These are phyloP conservation scores for Kregervanrija pseudodelftensis DNA, from an alignment of 805 yeast genomes.

Conservation along the genomic window DNA sequence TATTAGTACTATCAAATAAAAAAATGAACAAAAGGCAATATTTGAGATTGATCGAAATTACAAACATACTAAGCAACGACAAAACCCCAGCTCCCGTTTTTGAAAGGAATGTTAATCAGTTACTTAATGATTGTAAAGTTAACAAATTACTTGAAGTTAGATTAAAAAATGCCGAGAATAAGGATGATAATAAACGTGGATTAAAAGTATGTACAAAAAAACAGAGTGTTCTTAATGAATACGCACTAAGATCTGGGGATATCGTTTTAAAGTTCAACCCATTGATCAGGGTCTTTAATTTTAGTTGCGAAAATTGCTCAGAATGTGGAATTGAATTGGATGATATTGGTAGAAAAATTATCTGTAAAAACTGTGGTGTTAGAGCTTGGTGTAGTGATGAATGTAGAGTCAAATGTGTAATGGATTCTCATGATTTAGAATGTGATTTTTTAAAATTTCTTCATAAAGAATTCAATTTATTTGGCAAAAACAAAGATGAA, in stretches of 20 bases:
- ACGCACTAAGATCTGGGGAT: background rate
- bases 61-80: too few relatives aligned
- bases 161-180: background rate
- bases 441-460: constrained; percentile 6
- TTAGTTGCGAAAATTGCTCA: constrained; percentile 4
- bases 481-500: background rate
- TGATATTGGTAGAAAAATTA: background rate
- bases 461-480: background rate
- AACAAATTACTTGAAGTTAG: background rate
- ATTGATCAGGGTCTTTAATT: constrained; percentile 4
- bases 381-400: constrained; percentile 4
- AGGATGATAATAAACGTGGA: constrained; percentile 4
- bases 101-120: too few relatives aligned
- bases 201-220: constrained; percentile 3
- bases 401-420: constrained; percentile 2
- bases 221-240: background rate
- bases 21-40: too few relatives aligned
- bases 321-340: constrained; percentile 4
- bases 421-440: constrained; percentile 7
- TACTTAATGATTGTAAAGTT: too few relatives aligned
- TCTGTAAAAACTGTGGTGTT: constrained; percentile 1
- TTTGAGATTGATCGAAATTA: too few relatives aligned
- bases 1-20: too few relatives aligned
- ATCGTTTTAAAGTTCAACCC: constrained; percentile 7
- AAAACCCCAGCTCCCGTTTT: too few relatives aligned